Evolutionary conservation across 2,329 filamentous ascomycete genomes (phyloP), one percentile per base, ranked within the genome.

Genomic region (Exophiala dermatitidis): DNA sequence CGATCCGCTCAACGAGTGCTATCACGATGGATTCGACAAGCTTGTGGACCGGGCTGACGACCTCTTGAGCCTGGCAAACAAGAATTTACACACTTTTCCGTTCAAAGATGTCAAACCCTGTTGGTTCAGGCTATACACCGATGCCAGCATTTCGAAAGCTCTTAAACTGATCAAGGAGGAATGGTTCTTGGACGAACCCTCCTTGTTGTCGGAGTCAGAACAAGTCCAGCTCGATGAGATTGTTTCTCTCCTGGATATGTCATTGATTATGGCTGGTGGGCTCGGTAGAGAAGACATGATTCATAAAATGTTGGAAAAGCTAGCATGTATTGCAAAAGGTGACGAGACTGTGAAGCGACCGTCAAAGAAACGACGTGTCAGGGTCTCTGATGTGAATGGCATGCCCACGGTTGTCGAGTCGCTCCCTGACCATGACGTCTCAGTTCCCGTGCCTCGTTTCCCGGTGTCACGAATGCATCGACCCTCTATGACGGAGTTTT

Each of bases 251-350:
- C 75, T 97, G 1, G 90, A 96, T 63, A 82, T 83, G 67, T 84
- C 86, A 0, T 69, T 94, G 42, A 88, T 95, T 43, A 78, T 90
- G 50, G 81, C 87, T 0, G 87, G 86, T 1, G 85, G 79, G 0
- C 80, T 80, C 1, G 74, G 65, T 1, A 73, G 86, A 51, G 77
- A 79, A 5, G 60, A 64, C 5, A 57, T 71, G 31, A 67, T 76
- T 26, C 69, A 72, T 48, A 34, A 53, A 2, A 52, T 58, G 10
- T 38, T 62, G 9, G 36, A 37, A 6, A 44, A 34, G 10, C 10
- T 62, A 7, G 37, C 49, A 19, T 5, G 29, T 33, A 10, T 33
- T 32, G 7, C 29, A 9, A 40, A 28, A 26, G 10, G 10, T 32
- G 45, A 41, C 3, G n/a, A 36, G 7, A 34, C 30, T 9, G 51